Evolutionary conservation across 148 eudicot species (phyloP).

Genomic region (Diospyros lotus): DNA sequence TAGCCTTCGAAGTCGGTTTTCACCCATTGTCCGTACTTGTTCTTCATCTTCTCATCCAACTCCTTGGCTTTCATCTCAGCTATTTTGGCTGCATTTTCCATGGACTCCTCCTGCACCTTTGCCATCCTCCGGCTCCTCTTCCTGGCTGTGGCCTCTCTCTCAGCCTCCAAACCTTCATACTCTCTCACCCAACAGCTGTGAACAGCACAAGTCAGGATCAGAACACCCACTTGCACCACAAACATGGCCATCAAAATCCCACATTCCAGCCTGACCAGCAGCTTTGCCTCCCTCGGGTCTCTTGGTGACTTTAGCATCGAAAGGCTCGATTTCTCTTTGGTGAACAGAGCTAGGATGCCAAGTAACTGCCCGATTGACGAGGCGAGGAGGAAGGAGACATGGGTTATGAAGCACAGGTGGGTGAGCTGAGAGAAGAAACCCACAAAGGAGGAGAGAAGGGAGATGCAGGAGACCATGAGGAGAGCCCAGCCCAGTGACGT

Average conservation of each 20-base stretch:
- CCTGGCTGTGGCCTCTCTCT: constrained; percentile 32
- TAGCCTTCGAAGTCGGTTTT: constrained; percentile 29
- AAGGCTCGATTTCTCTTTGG: constrained; percentile 54
- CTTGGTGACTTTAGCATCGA: constrained; percentile 42
- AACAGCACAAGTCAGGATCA: constrained; percentile 44
- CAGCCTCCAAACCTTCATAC: constrained; percentile 46
- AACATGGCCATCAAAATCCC: constrained; percentile 67
- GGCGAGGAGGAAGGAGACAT: constrained; percentile 51
- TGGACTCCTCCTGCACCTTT: constrained; percentile 39
- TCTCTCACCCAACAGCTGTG: constrained; percentile 60
- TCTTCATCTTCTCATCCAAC: constrained; percentile 44
- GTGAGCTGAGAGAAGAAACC: constrained; percentile 61
- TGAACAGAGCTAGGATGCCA: constrained; percentile 42
- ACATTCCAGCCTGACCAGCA: constrained; percentile 65
- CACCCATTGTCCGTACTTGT: constrained; percentile 40
- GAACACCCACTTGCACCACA: constrained; percentile 43
- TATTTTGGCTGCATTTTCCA: constrained; percentile 34
- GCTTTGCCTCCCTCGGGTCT: constrained; percentile 59
- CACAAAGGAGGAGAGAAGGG: constrained; percentile 53
- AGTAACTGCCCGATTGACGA: constrained; percentile 40
- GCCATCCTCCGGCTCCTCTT: constrained; percentile 38
- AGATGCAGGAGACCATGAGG: constrained; percentile 40
- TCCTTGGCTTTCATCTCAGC: constrained; percentile 35
- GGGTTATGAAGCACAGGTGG: constrained; percentile 54
- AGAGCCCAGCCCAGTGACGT: constrained; percentile 55